Conservation (phyloP, 2,329 filamentous ascomycete species). For the Epichloe coenophiala region DNA sequence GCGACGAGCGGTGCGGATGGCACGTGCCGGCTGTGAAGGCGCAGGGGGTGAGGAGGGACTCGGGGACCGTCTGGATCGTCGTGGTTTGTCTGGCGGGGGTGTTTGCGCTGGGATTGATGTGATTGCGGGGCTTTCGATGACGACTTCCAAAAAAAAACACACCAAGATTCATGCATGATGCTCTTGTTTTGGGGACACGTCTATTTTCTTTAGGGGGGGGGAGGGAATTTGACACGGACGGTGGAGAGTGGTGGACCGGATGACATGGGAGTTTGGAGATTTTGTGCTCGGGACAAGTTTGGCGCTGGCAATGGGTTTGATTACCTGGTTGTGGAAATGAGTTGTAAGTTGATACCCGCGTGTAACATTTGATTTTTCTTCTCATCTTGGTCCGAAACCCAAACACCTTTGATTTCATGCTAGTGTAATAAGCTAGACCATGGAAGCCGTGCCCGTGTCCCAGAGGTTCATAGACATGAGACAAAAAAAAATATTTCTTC, state of each 20-base stretch:
- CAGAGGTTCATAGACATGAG: constrained; percentile 15
- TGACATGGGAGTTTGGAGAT: no score
- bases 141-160: background rate
- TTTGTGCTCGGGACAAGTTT: no score
- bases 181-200: no score
- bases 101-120: constrained; percentile 14
- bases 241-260: no score
- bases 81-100: constrained; percentile 12
- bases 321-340: no score
- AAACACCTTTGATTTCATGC: constrained; percentile 31
- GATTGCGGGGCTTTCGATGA: background rate
- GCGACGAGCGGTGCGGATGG: constrained; percentile 22
- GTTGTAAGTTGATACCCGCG: constrained; percentile 1
- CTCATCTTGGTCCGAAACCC: constrained; percentile 23
- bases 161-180: no score
- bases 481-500: constrained; percentile 5
- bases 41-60: constrained; percentile 10
- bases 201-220: no score
- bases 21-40: constrained; percentile 20
- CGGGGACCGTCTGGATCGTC: constrained; percentile 10
- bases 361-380: background rate
- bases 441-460: constrained; percentile 13
- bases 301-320: no score
- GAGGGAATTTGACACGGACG: no score
- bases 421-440: constrained; percentile 23